phyloP scores from a whole-genome alignment of 345 rosid genomes.

The Corymbia maculata region DNA sequence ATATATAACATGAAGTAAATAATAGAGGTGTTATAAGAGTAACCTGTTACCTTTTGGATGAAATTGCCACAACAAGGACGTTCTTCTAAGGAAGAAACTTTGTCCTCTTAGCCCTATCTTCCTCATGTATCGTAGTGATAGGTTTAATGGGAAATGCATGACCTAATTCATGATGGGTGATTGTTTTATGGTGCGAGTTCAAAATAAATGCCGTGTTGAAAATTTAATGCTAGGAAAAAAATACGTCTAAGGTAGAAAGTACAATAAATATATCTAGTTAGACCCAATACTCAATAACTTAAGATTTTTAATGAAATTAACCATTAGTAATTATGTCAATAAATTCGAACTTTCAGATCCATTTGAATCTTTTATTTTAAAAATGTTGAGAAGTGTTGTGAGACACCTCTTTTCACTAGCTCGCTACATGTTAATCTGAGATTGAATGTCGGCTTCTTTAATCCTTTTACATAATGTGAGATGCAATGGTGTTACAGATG shows the following conservation, averaged over 20 bases:
- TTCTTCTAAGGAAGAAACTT: neutral
- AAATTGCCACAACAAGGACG: neutral
- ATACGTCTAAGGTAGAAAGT: rapidly evolving
- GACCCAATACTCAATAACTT: neutral
- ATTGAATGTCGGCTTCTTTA: neutral
- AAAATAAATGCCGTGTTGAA: neutral
- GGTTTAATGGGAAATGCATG: neutral
- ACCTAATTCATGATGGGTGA: neutral
- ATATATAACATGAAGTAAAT: neutral
- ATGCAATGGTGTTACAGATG: neutral
- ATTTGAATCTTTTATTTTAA: too few species aligned
- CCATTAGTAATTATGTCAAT: neutral
- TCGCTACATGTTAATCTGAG: neutral
- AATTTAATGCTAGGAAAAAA: neutral
- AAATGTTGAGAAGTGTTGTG: neutral
- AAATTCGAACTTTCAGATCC: neutral
- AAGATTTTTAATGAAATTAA: neutral
- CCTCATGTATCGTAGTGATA: neutral
- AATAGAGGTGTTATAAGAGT: neutral
- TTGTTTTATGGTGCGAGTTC: neutral
- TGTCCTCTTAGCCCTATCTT: neutral
- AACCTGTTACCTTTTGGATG: neutral
- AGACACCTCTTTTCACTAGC: neutral
- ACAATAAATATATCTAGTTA: neutral
- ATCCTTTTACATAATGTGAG: neutral